Conservation (phyloP, 1,284 basidiomycete species). For the Coriolopsis trogii region DNA sequence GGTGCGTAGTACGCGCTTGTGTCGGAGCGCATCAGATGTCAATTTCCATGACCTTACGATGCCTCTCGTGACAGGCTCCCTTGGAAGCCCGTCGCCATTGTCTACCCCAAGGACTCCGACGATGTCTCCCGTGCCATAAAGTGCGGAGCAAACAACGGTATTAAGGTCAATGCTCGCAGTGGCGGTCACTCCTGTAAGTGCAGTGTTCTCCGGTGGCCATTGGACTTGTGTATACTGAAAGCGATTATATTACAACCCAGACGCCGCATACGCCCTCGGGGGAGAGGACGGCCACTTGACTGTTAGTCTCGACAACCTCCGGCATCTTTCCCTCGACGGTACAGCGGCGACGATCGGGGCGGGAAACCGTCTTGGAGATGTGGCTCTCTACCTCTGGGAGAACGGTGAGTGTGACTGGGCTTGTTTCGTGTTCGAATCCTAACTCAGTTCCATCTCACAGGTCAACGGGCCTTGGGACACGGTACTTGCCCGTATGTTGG, state of each 20-base stretch:
- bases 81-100: constrained; percentile 8
- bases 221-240: background rate
- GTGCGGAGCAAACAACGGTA: background rate
- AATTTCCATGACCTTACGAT: too few relatives aligned
- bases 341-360: constrained; percentile 8
- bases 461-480: constrained; percentile 11
- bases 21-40: background rate
- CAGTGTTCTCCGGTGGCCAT: background rate
- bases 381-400: constrained; percentile 15
- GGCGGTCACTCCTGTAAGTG: constrained; percentile 14
- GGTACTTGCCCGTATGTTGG: constrained; percentile 14
- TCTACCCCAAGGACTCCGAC: constrained; percentile 1
- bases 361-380: constrained; percentile 10
- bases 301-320: constrained; percentile 11
- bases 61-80: too few relatives aligned
- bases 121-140: constrained; percentile 5
- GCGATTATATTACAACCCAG: background rate
- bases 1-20: constrained; percentile 1
- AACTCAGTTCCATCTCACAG: background rate
- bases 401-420: constrained; percentile 9
- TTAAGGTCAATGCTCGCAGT: constrained; percentile 15
- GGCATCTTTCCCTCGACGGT: constrained; percentile 4
- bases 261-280: constrained; percentile 10
- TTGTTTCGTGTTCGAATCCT: background rate
- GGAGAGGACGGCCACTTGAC: constrained; percentile 15